phyloP scores from a whole-genome alignment of 805 yeast species.

The Wickerhamiella musiphila region DNA sequence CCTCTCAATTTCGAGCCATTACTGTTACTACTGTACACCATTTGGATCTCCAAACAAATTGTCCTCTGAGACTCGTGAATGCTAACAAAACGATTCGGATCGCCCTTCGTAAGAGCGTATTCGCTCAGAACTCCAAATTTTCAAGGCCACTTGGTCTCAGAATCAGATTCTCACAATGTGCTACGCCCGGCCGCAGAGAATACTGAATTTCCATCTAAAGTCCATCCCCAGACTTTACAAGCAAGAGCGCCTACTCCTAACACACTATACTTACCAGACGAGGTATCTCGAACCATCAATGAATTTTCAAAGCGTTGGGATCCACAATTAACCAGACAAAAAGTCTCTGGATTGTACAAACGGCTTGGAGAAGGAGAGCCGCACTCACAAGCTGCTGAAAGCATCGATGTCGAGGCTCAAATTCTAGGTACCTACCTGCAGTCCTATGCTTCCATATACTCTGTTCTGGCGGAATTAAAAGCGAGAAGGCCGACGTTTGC shows the following conservation, averaged over 20 bases:
- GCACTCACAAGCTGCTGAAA: conserved; percentile 28
- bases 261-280: conserved; percentile 38
- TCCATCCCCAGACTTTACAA: conserved; percentile 36
- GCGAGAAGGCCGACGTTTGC: conserved; percentile 34
- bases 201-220: conserved; percentile 4
- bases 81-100: no score
- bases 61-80: no score
- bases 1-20: no score
- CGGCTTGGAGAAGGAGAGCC: conserved; percentile 35
- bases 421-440: conserved; percentile 68
- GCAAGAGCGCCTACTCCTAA: conserved; percentile 36
- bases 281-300: conserved; percentile 39
- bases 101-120: neutral
- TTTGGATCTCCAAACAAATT: no score
- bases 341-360: conserved; percentile 40
- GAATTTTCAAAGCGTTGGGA: conserved; percentile 43
- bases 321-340: conserved; percentile 47
- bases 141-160: conserved; percentile 1
- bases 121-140: neutral
- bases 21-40: no score
- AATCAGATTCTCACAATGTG: conserved; percentile 4
- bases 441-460: conserved; percentile 54
- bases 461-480: conserved; percentile 49
- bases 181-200: neutral
- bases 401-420: conserved; percentile 45